Percentiles rank a stretch among this genome's conserved stretches.
These are phyloP conservation scores for Botrytis paeoniae DNA, from an alignment of 2,329 filamentous ascomycete genomes.

Conservation along the genomic window DNA sequence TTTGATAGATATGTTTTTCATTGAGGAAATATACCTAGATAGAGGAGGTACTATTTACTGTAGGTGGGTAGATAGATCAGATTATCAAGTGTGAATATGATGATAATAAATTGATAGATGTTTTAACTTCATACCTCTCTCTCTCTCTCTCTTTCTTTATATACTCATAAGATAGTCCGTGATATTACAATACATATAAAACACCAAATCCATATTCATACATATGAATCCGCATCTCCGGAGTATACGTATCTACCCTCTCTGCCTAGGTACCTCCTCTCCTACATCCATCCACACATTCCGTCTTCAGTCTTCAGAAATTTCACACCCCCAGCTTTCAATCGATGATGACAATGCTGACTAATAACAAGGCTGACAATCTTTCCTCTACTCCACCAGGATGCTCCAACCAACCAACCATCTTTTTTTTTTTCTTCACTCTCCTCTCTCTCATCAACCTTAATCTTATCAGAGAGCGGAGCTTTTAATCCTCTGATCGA, in stretches of 20 bases:
- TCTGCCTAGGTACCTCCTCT: no score
- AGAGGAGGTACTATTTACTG: no score
- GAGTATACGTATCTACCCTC: not conserved
- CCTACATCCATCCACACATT: not conserved
- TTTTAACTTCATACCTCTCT: not conserved
- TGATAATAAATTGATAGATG: no score
- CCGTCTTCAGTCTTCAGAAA: not conserved
- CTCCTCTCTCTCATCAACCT: not conserved
- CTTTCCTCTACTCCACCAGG: not conserved
- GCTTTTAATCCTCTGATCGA: not conserved
- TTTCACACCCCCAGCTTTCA: not conserved
- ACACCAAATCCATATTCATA: no score
- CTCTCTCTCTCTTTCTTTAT: not conserved
- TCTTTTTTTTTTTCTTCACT: no score
- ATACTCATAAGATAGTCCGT: not conserved
- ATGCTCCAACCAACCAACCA: not conserved
- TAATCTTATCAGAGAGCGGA: not conserved
- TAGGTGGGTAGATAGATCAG: not conserved
- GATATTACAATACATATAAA: no score
- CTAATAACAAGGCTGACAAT: slow-evolving; percentile 1
- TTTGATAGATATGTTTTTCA: no score
- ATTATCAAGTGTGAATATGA: not conserved
- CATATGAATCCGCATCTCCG: not conserved
- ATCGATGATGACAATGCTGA: not conserved
- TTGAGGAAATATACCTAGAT: not conserved